Percentiles rank a stretch among this genome's conserved stretches.
Conservation (phyloP, 2,329 filamentous ascomycete species). For the Ustulina deusta region DNA sequence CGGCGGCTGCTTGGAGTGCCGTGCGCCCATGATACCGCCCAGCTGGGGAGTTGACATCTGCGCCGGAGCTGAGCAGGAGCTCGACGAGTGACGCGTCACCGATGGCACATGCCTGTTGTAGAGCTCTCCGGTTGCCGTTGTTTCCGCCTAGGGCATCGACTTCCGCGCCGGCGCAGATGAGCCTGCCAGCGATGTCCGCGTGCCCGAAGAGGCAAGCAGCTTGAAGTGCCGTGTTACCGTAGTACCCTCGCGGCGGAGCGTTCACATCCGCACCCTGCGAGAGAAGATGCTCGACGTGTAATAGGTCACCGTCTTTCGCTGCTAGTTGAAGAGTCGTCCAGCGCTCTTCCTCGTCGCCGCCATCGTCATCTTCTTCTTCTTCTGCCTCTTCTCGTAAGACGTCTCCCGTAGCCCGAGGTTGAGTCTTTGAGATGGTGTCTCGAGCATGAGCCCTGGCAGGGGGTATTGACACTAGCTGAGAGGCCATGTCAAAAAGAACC, state of each 20-base stretch:
- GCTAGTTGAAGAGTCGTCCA: slow-evolving; percentile 55
- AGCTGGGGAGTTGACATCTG: slow-evolving; percentile 47
- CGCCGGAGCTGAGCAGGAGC: slow-evolving; percentile 42
- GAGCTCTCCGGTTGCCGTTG: slow-evolving; percentile 53
- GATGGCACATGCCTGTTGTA: slow-evolving; percentile 51
- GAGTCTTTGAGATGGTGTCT: neutral
- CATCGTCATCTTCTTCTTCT: slow-evolving; percentile 19
- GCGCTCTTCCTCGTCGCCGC: slow-evolving; percentile 47
- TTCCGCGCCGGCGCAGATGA: slow-evolving; percentile 42
- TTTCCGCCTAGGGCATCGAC: slow-evolving; percentile 49
- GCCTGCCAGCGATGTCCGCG: slow-evolving; percentile 37
- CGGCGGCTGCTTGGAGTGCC: slow-evolving; percentile 53
- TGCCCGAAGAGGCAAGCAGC: slow-evolving; percentile 47
- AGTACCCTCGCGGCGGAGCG: slow-evolving; percentile 43
- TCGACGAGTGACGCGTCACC: slow-evolving; percentile 41
- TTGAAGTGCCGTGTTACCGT: slow-evolving; percentile 49
- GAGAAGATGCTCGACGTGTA: slow-evolving; percentile 45
- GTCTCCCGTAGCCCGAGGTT: neutral
- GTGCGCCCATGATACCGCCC: slow-evolving; percentile 51
- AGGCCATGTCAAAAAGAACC: slow-evolving; percentile 26
- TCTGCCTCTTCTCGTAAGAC: slow-evolving; percentile 10
- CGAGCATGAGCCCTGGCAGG: neutral
- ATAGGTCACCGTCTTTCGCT: slow-evolving; percentile 49
- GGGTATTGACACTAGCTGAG: slow-evolving; percentile 28
- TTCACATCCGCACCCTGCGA: slow-evolving; percentile 47